Evolutionary conservation across 2,329 filamentous ascomycete genomes (phyloP).

Genomic region (Penicillium brasilianum): DNA sequence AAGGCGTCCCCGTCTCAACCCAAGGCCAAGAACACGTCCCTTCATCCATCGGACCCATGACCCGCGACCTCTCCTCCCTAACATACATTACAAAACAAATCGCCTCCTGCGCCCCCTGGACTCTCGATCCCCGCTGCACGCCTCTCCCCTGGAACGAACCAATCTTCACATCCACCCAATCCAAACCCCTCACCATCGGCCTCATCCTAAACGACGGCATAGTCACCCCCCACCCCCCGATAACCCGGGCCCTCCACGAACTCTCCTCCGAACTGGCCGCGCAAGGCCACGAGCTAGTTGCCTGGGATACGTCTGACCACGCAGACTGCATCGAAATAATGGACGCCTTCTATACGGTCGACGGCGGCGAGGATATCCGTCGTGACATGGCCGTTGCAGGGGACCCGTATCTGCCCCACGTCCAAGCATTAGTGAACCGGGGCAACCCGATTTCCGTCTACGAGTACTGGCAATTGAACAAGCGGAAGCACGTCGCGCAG

Average conservation of each 20-base stretch:
- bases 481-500: slow-evolving; percentile 58
- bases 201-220: slow-evolving; percentile 59
- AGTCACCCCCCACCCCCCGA: slow-evolving; percentile 60
- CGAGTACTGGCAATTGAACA: slow-evolving; percentile 71
- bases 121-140: slow-evolving; percentile 58
- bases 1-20: slow-evolving; percentile 64
- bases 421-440: slow-evolving; percentile 61
- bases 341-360: slow-evolving; percentile 66
- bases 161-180: slow-evolving; percentile 48
- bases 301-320: slow-evolving; percentile 60
- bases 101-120: slow-evolving; percentile 57
- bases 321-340: slow-evolving; percentile 60
- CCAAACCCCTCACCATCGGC: slow-evolving; percentile 56
- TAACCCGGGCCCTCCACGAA: slow-evolving; percentile 53
- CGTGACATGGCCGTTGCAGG: slow-evolving; percentile 59
- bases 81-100: slow-evolving; percentile 56
- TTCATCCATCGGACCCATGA: slow-evolving; percentile 66
- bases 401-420: slow-evolving; percentile 65
- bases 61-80: slow-evolving; percentile 58
- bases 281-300: slow-evolving; percentile 60
- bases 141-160: slow-evolving; percentile 61
- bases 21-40: slow-evolving; percentile 69
- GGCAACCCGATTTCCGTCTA: slow-evolving; percentile 64
- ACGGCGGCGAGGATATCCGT: slow-evolving; percentile 68
- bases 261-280: slow-evolving; percentile 44